Base-by-base conservation (phyloP, 2,329 filamentous ascomycete species). In the Aspergillus candidus region DNA sequence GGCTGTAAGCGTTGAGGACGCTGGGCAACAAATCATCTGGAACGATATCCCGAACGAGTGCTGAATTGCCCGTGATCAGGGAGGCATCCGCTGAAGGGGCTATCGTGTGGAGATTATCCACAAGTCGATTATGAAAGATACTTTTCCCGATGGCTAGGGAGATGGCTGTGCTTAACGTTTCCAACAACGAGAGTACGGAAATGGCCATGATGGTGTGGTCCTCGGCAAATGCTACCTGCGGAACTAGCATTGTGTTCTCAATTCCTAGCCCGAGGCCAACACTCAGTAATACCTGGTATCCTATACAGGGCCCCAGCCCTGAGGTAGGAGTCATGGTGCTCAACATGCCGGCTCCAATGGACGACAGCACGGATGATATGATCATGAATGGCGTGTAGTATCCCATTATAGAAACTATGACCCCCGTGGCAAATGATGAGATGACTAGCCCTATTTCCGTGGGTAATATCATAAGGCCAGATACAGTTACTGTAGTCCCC, bases 321-420 rank as follows among this genome's bases (percentile, higher is more conserved):
- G 54, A 55, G 13, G 52, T 41, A 14, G 52, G 35, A 27, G 47
- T 40, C 30, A 57, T 54, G 4, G 59, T 55, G 11, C 57, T 63
- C 18, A 62, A 50, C 1, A 65, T 44, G 2, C 54, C 58, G 4
- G 53, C 50, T 5, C 58, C 61, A 30, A 59, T 54, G 6, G 52
- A 37, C 4, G 55, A 39, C 2, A 60, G 45, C 10, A 49, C 49
- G 12, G 52, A 39, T 10, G 54, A 45, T 4, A 51, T 35, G 11
- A 60, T 56, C 38, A 60, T 47, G 40, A 61, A 57, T 1, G 61
- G 62, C 6, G 53, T 57, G 38, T 64, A 65, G 47, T 61, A 62
- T 10, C 61, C 62, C 6, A 44, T 11, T 1, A 47, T 12, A 6
- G 38, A 45, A 3, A 44, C 52, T 31, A 54, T 46, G 7, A 38